Evolutionary conservation across 352 stramenopile species (phyloP).

Genomic region (Phytophthora palmivora): DNA sequence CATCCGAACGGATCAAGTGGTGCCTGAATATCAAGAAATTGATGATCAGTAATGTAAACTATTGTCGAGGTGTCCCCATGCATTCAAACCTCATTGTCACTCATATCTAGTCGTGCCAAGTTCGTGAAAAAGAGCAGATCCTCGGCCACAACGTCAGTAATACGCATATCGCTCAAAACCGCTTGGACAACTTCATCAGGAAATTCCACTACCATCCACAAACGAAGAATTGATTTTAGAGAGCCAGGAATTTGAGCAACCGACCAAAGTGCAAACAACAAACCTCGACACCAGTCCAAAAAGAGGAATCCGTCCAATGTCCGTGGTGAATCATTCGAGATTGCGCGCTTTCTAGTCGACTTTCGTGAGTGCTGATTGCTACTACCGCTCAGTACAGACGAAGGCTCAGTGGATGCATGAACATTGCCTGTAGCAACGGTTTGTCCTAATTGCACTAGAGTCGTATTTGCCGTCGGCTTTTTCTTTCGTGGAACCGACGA

Average conservation of each 20-base stretch:
- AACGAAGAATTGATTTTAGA: not conserved
- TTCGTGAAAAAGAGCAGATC: conserved; percentile 85
- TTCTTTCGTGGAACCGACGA: conserved; percentile 36
- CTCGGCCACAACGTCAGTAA: conserved; percentile 68
- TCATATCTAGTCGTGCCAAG: conserved; percentile 78
- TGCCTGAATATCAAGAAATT: conserved; percentile 30
- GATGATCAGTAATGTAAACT: not conserved
- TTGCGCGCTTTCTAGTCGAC: conserved; percentile 25
- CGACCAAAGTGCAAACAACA: conserved; percentile 1
- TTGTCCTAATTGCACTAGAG: conserved; percentile 40
- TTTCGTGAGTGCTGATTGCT: conserved; percentile 24
- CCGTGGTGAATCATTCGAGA: conserved; percentile 42
- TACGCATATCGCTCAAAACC: conserved; percentile 65
- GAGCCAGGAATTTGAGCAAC: not conserved
- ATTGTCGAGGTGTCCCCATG: not conserved
- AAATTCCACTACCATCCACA: conserved; percentile 65
- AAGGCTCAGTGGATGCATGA: conserved; percentile 1
- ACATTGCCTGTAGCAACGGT: conserved; percentile 34
- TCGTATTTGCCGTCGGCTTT: conserved; percentile 30
- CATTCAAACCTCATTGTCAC: conserved; percentile 74
- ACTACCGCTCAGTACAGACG: conserved; percentile 4
- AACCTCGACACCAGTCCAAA: conserved; percentile 76
- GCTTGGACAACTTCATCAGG: conserved; percentile 77
- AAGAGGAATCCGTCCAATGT: conserved; percentile 83
- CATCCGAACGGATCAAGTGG: conserved; percentile 73